phyloP scores from a whole-genome alignment of 1,284 basidiomycete genomes.

The Tremellales sp. region DNA sequence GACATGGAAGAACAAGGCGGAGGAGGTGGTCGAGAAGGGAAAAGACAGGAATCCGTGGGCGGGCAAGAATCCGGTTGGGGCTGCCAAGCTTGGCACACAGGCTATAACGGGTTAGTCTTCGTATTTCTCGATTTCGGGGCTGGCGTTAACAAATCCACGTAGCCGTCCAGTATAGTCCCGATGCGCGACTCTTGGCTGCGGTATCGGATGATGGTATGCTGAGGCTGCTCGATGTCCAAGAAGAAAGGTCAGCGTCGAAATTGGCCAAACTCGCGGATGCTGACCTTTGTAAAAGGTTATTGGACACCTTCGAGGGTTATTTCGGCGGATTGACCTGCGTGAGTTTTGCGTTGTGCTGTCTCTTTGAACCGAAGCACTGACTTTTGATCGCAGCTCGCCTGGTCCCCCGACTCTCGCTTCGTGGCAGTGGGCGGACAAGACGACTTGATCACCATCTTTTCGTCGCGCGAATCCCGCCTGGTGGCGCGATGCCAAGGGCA shows the following conservation, averaged over 20 bases:
- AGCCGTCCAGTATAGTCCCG: slow-evolving; percentile 88
- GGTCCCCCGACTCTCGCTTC: slow-evolving; percentile 93
- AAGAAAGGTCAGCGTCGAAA: slow-evolving; percentile 62
- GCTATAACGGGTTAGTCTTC: slow-evolving; percentile 63
- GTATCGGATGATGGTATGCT: slow-evolving; percentile 86
- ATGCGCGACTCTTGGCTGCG: slow-evolving; percentile 77
- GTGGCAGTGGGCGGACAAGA: slow-evolving; percentile 90
- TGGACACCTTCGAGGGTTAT: slow-evolving; percentile 87
- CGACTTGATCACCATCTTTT: slow-evolving; percentile 88
- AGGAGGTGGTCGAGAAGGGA: slow-evolving; percentile 27
- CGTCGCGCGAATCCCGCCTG: slow-evolving; percentile 83
- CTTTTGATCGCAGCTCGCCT: slow-evolving; percentile 56
- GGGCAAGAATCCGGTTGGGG: slow-evolving; percentile 46
- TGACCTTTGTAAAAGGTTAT: slow-evolving; percentile 55
- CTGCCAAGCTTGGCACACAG: slow-evolving; percentile 50
- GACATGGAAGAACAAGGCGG: slow-evolving; percentile 48
- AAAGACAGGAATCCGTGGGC: slow-evolving; percentile 39
- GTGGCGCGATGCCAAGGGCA: slow-evolving; percentile 97
- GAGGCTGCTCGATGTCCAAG: slow-evolving; percentile 76
- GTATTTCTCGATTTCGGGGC: neutral
- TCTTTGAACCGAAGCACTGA: neutral
- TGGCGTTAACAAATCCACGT: slow-evolving; percentile 1
- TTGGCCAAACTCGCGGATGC: slow-evolving; percentile 1
- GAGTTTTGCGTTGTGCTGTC: slow-evolving; percentile 7
- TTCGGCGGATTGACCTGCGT: slow-evolving; percentile 79